Conservation (phyloP, 805 yeast genomes). For the Debaryomyces hansenii region DNA sequence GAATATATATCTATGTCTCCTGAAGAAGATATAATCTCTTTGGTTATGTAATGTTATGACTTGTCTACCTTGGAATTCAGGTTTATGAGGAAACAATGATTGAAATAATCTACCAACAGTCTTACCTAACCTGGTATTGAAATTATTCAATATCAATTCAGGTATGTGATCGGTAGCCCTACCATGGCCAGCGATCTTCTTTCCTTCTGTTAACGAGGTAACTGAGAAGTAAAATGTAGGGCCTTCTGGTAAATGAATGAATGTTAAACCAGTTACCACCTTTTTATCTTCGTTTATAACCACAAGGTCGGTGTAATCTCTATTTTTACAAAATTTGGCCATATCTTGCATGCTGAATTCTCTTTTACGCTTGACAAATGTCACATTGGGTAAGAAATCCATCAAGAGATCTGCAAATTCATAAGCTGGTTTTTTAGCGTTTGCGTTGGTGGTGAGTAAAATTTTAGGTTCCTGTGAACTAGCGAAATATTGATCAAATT, state of each 20-base stretch:
- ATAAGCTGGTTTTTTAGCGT: slow-evolving; percentile 83
- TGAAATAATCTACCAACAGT: slow-evolving; percentile 93
- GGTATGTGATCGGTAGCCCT: slow-evolving; percentile 88
- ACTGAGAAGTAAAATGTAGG: slow-evolving; percentile 92
- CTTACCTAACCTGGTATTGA: slow-evolving; percentile 87
- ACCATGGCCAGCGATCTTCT: slow-evolving; percentile 84
- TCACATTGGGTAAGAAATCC: slow-evolving; percentile 81
- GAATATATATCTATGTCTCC: slow-evolving; percentile 92
- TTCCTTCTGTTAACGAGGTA: slow-evolving; percentile 71
- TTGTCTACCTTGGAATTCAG: slow-evolving; percentile 94
- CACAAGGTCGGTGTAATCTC: slow-evolving; percentile 85
- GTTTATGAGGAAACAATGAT: slow-evolving; percentile 86
- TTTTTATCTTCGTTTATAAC: slow-evolving; percentile 95
- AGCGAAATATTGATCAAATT: slow-evolving; percentile 59
- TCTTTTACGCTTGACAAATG: slow-evolving; percentile 83
- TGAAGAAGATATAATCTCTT: slow-evolving; percentile 90
- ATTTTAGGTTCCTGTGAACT: slow-evolving; percentile 66
- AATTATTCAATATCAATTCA: slow-evolving; percentile 88
- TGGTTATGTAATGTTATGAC: slow-evolving; percentile 95
- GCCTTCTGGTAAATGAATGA: slow-evolving; percentile 91
- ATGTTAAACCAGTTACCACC: slow-evolving; percentile 85
- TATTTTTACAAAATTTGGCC: slow-evolving; percentile 74
- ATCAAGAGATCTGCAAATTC: slow-evolving; percentile 84
- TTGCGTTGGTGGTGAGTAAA: slow-evolving; percentile 82
- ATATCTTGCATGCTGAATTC: slow-evolving; percentile 85